These are phyloP conservation scores for Pleodorina starrii DNA, from an alignment of 139 green algal genomes.

Conservation along the genomic window DNA sequence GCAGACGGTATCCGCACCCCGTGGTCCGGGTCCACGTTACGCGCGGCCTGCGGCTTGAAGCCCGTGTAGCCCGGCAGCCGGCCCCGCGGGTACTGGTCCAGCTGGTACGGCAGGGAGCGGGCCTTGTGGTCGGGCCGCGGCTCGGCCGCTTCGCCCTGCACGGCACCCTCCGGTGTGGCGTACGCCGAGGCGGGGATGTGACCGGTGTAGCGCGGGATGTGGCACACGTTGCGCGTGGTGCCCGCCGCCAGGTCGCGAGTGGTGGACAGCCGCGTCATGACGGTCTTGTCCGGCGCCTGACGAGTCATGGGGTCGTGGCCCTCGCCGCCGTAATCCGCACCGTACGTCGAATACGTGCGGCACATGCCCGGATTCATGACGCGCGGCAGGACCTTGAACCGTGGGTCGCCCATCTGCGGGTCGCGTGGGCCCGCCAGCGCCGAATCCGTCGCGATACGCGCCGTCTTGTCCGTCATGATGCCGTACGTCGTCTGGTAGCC, in stretches of 20 bases:
- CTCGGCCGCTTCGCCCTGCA: slow-evolving; percentile 47
- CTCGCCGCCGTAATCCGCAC: slow-evolving; percentile 55
- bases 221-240: slow-evolving; percentile 63
- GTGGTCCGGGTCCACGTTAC: slow-evolving; percentile 47
- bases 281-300: slow-evolving; percentile 40
- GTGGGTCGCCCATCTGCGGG: not conserved
- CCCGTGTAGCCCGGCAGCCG: slow-evolving; percentile 71
- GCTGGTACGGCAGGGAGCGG: slow-evolving; percentile 60
- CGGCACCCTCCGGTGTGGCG: slow-evolving; percentile 23
- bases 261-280: slow-evolving; percentile 56
- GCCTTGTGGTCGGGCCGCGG: slow-evolving; percentile 58
- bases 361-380: slow-evolving; percentile 61
- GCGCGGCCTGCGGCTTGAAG: slow-evolving; percentile 54
- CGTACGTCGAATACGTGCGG: slow-evolving; percentile 37
- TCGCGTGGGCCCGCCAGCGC: not conserved
- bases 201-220: slow-evolving; percentile 74
- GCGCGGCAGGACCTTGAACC: slow-evolving; percentile 56
- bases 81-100: slow-evolving; percentile 70
- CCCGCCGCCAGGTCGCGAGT: slow-evolving; percentile 67
- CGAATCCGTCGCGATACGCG: not conserved
- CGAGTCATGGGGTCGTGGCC: slow-evolving; percentile 61
- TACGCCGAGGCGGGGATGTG: slow-evolving; percentile 63
- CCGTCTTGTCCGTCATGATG: slow-evolving; percentile 20
- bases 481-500: slow-evolving; percentile 62
- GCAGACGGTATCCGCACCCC: slow-evolving; percentile 50